Conservation (phyloP, 148 eudicot species). For the Camellia granthamiana region DNA sequence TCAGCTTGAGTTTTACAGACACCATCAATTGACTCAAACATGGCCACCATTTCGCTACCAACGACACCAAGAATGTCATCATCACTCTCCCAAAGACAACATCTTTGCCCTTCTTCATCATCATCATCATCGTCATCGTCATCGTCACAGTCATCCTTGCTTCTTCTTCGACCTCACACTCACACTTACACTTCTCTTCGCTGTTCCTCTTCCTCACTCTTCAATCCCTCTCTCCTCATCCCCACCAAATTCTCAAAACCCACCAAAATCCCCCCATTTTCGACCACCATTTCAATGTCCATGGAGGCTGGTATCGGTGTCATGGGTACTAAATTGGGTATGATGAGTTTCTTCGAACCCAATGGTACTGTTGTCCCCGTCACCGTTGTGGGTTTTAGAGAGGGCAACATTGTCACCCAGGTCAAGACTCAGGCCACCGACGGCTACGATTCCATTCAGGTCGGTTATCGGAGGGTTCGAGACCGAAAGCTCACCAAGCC, state of each 20-base stretch:
- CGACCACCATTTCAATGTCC: constrained; percentile 31
- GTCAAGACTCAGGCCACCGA: constrained; percentile 88
- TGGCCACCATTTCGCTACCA: constrained; percentile 22
- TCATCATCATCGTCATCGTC: not conserved
- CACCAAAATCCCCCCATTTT: not conserved
- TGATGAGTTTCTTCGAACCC: constrained; percentile 81
- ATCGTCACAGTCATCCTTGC: not conserved
- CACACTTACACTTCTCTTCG: not conserved
- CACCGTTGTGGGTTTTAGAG: constrained; percentile 92
- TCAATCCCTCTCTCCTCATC: constrained; percentile 11
- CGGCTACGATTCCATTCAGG: constrained; percentile 84
- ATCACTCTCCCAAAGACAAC: too few species aligned
- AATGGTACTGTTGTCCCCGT: constrained; percentile 78
- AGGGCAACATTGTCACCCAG: constrained; percentile 95
- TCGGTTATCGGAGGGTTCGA: constrained; percentile 83
- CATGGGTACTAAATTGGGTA: constrained; percentile 88
- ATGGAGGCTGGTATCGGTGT: constrained; percentile 86
- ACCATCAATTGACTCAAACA: not conserved
- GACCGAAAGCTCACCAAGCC: constrained; percentile 85
- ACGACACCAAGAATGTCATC: constrained; percentile 6
- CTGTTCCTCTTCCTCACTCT: constrained; percentile 18
- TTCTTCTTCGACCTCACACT: constrained; percentile 7
- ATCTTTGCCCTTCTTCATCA: too few species aligned
- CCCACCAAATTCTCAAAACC: constrained; percentile 15
- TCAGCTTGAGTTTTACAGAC: too few species aligned